Evolutionary conservation across 345 rosid species (phyloP).

Genomic region (Citrus mangshanensis): DNA sequence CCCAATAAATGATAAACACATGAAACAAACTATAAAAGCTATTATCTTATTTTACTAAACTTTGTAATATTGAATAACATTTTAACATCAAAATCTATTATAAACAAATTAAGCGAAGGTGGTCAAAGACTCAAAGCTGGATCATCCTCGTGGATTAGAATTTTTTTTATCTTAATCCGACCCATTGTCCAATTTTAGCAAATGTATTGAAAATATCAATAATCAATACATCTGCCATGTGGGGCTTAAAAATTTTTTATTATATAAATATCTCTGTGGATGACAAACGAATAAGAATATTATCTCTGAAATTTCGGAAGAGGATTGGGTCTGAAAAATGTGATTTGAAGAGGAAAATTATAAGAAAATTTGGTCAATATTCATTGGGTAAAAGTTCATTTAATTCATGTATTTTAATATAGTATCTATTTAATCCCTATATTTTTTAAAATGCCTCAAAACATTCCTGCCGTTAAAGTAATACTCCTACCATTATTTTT

Average conservation of each 20-base stretch:
- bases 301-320: too few relatives aligned
- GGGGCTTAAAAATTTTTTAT: background rate
- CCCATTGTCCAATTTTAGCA: background rate
- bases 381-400: too few relatives aligned
- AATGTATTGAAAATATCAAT: background rate
- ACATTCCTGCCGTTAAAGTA: too few relatives aligned
- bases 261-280: background rate
- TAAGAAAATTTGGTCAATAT: background rate
- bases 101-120: background rate
- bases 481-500: too few relatives aligned
- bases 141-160: background rate
- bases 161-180: background rate
- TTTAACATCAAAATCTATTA: background rate
- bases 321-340: background rate
- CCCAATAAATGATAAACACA: too few relatives aligned
- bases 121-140: slow-evolving; percentile 8
- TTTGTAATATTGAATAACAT: background rate
- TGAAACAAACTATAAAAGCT: background rate
- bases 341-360: background rate
- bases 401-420: too few relatives aligned
- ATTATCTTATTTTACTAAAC: background rate
- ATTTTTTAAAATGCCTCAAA: too few relatives aligned
- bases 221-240: background rate
- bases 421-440: too few relatives aligned
- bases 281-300: background rate